Evolutionary conservation across 148 eudicot species (phyloP), one percentile per base, ranked within the genome.

Genomic region (Rhododendron mucronatum): DNA sequence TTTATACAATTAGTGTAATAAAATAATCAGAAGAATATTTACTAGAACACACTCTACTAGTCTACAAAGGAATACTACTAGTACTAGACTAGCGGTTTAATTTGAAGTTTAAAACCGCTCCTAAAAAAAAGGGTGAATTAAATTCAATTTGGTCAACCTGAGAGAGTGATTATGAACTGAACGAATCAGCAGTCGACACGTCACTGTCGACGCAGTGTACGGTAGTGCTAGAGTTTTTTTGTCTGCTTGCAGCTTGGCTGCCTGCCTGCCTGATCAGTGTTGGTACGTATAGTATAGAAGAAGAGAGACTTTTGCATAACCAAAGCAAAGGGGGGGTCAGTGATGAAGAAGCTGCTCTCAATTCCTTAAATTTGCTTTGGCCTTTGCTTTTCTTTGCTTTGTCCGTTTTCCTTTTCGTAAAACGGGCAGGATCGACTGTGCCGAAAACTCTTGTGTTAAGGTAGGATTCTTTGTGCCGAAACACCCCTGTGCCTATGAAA

Each of bases 171-270:
- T 15, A 7, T 37, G 50, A 44, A 78, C 30, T 8, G 81, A 45
- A 45, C 81, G 11, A 78, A 78, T 78, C 81, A 78, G 26, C 30
- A 39, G 81, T 7, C 28, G 81, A 78, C 81, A 78, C 81, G 81
- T 78, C 81, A 41, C 15, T 78, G 81, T 78, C 53, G 28, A 45
- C 1, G 8, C 81, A 78, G 81, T 21, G 81, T 78, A 41, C 50
- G 28, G 11, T 4, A 9, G 80, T 44, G 15, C 13, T 41, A 77
- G 51, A 41, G 26, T 18, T 77, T 44, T 77, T 44, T 78, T 78
- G 53, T 80, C 82, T 48, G 59, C 11, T 80, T n/a, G 18, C 82
- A 5, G 57, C 50, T 48, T 41, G 44, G 53, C 20, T 48, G n/a
- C 14, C 15, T 23, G n/a, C 14, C 15, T 23, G 69, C 12, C 26